Conservation (phyloP, 768 basidiomycete species). For the Crepidotus variabilis region DNA sequence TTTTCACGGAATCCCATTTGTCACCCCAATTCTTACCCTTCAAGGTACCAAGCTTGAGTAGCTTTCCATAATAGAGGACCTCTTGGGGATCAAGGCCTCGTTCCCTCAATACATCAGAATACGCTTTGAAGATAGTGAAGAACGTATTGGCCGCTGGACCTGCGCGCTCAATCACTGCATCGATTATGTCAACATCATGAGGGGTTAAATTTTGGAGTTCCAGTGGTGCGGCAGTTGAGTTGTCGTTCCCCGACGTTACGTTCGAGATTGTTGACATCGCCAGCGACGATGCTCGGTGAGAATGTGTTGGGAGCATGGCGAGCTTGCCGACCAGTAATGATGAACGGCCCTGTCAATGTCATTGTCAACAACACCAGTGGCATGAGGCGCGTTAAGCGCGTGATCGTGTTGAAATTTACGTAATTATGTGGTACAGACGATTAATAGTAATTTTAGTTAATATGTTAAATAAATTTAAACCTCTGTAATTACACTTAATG, state of each 20-base stretch:
- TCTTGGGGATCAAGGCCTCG: conserved; percentile 77
- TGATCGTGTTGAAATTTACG: conserved; percentile 18
- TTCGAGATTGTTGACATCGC: conserved; percentile 24
- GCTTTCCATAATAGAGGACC: conserved; percentile 75
- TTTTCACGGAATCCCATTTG: conserved; percentile 75
- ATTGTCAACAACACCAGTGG: background rate
- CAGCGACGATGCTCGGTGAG: conserved; percentile 46
- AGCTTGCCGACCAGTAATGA: background rate
- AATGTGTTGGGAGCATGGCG: conserved; percentile 43
- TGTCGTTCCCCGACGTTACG: conserved; percentile 29
- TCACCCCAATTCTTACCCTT: conserved; percentile 78
- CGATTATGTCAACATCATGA: conserved; percentile 67
- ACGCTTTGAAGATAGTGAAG: conserved; percentile 79
- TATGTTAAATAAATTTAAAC: too few species aligned
- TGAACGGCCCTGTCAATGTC: background rate
- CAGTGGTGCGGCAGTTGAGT: conserved; percentile 36
- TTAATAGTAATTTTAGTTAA: too few species aligned
- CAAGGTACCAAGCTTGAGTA: conserved; percentile 79
- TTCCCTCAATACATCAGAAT: conserved; percentile 73
- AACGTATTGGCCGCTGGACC: conserved; percentile 70
- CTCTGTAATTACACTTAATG: background rate
- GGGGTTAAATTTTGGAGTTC: conserved; percentile 50
- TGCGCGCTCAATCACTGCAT: conserved; percentile 69
- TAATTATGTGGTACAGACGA: background rate
- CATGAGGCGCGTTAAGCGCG: conserved; percentile 15